These are phyloP conservation scores for Corniculantispora saksenae DNA, from an alignment of 2,329 filamentous ascomycete species.

Conservation along the genomic window DNA sequence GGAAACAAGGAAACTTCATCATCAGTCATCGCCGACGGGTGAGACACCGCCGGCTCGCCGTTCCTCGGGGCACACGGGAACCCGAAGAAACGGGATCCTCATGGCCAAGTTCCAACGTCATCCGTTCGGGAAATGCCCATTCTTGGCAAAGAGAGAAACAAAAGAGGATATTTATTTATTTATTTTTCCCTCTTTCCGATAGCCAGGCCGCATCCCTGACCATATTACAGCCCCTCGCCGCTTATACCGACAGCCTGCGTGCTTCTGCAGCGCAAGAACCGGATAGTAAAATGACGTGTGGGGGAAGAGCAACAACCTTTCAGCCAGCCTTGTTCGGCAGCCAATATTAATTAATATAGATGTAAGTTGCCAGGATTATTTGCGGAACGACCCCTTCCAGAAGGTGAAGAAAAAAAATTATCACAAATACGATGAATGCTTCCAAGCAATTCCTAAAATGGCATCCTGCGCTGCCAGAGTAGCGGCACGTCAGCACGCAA, in stretches of 20 bases:
- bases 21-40: too few relatives aligned
- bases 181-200: neutral
- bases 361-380: conserved; percentile 3
- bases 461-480: neutral
- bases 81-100: too few relatives aligned
- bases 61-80: neutral
- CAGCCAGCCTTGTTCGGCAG: neutral
- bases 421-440: neutral
- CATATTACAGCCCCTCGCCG: conserved; percentile 6
- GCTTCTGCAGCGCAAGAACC: neutral
- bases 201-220: neutral
- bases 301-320: neutral
- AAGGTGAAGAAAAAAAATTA: too few relatives aligned
- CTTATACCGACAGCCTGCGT: neutral
- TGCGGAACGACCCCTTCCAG: neutral
- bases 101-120: neutral
- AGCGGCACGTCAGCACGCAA: neutral
- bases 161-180: too few relatives aligned
- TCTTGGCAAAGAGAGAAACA: neutral
- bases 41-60: too few relatives aligned
- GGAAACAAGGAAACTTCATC: too few relatives aligned
- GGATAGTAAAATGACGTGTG: conserved; percentile 10
- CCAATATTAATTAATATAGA: conserved; percentile 2
- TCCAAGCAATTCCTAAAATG: neutral
- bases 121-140: neutral